These are phyloP conservation scores for Alternaria sp. DNA, from an alignment of 2,329 filamentous ascomycete genomes.

Conservation along the genomic window DNA sequence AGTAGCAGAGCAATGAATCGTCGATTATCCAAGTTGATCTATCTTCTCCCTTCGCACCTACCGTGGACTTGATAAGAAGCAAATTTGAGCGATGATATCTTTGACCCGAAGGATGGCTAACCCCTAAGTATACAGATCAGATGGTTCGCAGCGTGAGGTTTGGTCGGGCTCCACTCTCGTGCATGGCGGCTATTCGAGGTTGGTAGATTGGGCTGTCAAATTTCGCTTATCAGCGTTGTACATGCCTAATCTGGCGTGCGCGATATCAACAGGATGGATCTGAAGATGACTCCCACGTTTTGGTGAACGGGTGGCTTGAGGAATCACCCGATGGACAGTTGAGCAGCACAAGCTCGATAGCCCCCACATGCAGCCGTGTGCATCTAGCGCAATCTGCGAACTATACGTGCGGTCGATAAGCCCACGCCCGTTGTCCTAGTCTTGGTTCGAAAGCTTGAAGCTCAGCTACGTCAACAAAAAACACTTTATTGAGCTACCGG, in stretches of 20 bases:
- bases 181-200: slow-evolving; percentile 6
- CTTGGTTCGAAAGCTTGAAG: not conserved
- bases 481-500: slow-evolving; percentile 1
- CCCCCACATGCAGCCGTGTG: slow-evolving; percentile 3
- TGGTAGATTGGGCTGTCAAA: slow-evolving; percentile 2
- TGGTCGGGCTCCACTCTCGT: slow-evolving; percentile 6
- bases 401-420: not conserved
- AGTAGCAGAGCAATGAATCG: slow-evolving; percentile 6
- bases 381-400: not conserved
- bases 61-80: not conserved
- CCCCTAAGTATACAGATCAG: not conserved
- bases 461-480: not conserved
- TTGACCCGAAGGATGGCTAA: not conserved
- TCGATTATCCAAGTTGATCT: slow-evolving; percentile 1
- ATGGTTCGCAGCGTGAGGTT: not conserved
- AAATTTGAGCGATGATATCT: not conserved
- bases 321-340: slow-evolving; percentile 2
- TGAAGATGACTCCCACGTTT: not conserved
- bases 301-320: not conserved
- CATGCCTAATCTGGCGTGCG: not conserved
- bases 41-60: not conserved
- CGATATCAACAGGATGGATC: not conserved
- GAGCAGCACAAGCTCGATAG: not conserved
- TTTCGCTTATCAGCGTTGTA: not conserved
- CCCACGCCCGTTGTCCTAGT: not conserved